These are phyloP conservation scores for Primulina huaijiensis DNA, from an alignment of 257 asterid genomes.

Conservation along the genomic window DNA sequence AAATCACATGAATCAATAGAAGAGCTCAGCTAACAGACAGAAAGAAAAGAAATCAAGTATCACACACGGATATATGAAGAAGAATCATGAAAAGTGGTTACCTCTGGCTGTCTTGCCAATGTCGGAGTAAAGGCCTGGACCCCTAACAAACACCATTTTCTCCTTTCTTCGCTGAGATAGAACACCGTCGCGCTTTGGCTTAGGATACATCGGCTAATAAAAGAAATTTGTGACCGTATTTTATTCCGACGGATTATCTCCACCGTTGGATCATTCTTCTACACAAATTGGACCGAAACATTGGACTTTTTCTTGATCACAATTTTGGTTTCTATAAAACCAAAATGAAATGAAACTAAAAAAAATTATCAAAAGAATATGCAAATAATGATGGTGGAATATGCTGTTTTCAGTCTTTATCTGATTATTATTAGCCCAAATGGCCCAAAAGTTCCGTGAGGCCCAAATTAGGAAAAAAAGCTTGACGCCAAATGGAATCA, in stretches of 20 bases:
- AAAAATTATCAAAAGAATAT: too few species aligned
- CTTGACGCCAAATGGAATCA: too few species aligned
- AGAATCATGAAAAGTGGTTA: conserved; percentile 10
- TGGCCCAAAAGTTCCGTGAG: too few species aligned
- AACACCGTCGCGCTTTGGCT: conserved; percentile 18
- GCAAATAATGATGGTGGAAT: too few species aligned
- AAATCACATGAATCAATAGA: conserved; percentile 6
- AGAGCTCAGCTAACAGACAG: neutral
- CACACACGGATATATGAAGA: neutral
- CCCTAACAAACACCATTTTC: conserved; percentile 49
- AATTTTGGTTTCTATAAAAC: too few species aligned
- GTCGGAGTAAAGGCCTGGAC: conserved; percentile 63
- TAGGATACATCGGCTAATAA: conserved; percentile 25
- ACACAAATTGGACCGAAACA: too few species aligned
- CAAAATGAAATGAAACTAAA: too few species aligned
- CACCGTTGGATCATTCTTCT: conserved; percentile 20
- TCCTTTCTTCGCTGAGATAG: conserved; percentile 24
- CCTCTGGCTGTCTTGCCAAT: conserved; percentile 67
- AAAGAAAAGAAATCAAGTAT: neutral
- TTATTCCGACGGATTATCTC: conserved; percentile 26
- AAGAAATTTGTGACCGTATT: conserved; percentile 30
- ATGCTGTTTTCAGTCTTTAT: too few species aligned
- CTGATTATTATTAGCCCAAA: too few species aligned
- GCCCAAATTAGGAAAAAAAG: too few species aligned
- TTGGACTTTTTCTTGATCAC: too few species aligned